These are phyloP conservation scores for Prunus mume DNA, from an alignment of 306 rosid genomes.

Conservation along the genomic window DNA sequence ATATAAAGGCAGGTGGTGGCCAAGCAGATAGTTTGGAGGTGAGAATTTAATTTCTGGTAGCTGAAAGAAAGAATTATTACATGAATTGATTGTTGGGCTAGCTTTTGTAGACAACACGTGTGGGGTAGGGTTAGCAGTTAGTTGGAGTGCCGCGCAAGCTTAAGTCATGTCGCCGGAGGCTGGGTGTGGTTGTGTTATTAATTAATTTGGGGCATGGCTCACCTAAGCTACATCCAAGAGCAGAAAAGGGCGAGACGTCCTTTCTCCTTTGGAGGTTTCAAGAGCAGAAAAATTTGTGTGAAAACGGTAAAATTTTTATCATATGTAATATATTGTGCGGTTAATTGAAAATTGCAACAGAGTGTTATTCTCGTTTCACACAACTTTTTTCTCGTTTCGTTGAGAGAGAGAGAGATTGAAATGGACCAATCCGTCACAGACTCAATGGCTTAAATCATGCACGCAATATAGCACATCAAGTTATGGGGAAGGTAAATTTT, in stretches of 20 bases:
- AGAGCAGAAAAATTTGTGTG: no score
- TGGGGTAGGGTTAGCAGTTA: not conserved
- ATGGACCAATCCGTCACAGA: not conserved
- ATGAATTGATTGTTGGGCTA: no score
- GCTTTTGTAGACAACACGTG: not conserved
- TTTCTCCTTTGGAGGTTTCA: no score
- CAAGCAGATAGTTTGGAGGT: not conserved
- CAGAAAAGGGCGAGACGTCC: no score
- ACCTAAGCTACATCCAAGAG: no score
- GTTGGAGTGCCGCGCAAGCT: not conserved
- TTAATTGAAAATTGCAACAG: no score
- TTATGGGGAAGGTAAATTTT: conserved; percentile 58
- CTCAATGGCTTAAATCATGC: conserved; percentile 18
- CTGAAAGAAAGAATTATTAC: no score
- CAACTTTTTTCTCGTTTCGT: not conserved
- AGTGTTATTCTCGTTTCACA: no score
- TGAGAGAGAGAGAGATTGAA: not conserved
- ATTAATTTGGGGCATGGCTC: no score
- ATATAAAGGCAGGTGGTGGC: not conserved
- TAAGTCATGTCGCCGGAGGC: not conserved
- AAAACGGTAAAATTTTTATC: no score
- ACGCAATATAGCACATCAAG: not conserved
- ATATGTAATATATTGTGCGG: no score
- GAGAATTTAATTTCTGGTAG: not conserved
- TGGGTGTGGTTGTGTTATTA: not conserved